phyloP scores from a whole-genome alignment of 129 eudicot species.

The Helianthus tuberosus region DNA sequence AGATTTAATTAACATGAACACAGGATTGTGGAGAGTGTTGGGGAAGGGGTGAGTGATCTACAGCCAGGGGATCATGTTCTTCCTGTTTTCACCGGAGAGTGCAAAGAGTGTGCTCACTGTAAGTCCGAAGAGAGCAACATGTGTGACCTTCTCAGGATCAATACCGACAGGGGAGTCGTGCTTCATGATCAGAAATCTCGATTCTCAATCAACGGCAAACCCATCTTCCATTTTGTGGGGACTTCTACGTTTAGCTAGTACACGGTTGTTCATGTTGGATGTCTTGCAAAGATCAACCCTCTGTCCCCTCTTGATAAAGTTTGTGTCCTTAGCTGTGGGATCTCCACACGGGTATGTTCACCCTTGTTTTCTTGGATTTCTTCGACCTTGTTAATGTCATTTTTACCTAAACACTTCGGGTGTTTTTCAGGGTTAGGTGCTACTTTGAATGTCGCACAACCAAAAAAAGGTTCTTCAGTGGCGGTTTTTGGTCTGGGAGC shows the following conservation, averaged over 20 bases:
- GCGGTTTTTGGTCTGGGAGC: constrained; percentile 92
- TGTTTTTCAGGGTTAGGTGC: constrained; percentile 68
- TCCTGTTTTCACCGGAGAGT: constrained; percentile 91
- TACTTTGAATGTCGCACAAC: constrained; percentile 91
- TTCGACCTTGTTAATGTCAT: not conserved
- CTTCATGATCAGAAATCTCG: constrained; percentile 61
- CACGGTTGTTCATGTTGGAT: constrained; percentile 79
- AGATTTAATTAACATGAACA: not conserved
- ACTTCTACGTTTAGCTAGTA: constrained; percentile 92
- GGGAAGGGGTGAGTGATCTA: constrained; percentile 82
- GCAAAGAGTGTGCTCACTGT: constrained; percentile 81
- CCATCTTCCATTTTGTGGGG: constrained; percentile 76
- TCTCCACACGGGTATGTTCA: constrained; percentile 71
- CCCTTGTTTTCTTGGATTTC: not conserved
- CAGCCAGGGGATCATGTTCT: constrained; percentile 83
- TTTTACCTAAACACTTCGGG: not conserved
- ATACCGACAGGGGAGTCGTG: constrained; percentile 85
- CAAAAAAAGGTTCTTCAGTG: constrained; percentile 68
- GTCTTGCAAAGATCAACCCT: constrained; percentile 81
- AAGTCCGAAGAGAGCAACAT: constrained; percentile 85
- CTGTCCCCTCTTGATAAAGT: constrained; percentile 86
- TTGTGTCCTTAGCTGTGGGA: constrained; percentile 84
- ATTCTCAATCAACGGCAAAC: constrained; percentile 74
- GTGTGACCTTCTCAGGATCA: constrained; percentile 84
- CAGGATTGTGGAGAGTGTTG: constrained; percentile 88